Evolutionary conservation across 345 rosid genomes (phyloP), one percentile per base, ranked within the genome.

Genomic region (Bruguiera sexangula): DNA sequence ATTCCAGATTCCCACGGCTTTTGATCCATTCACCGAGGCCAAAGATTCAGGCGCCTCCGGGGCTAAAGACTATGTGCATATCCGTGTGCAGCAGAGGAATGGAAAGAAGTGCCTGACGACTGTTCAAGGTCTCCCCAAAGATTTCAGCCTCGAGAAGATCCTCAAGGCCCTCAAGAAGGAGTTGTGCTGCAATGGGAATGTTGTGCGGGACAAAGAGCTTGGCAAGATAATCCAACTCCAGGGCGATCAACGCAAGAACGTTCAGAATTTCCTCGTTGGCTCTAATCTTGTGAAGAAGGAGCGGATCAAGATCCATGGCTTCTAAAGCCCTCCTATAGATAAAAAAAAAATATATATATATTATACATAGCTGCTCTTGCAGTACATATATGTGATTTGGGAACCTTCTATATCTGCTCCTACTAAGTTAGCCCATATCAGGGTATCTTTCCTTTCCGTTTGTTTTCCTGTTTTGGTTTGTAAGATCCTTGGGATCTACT

Each of bases 21-120:
- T 81, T 60, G 96, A 92, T 68, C 96, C 98, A 2, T 87, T 92
- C 32, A 84, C 87, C 1, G 92, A 87, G 43, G 89, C 88, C 1
- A 72, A 71, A 48, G 86, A 86, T 10, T 64, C 85, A 2, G 86
- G 79, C 51, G 87, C 87, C 30, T 83, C 84, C 0, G 92, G 89
- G 9, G 63, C 66, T 13, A 53, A 58, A 15, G 71, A 50, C 53
- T 69, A 60, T 67, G 82, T 78, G 6, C 75, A 55, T 24, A 52
- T 78, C 15, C 68, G 82, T 18, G 70, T 78, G 27, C 75, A 74
- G 50, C 80, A 72, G 20, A 74, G 75, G 59, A 75, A 74, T 62
- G 78, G 78, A 63, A 74, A 74, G 70, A 79, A 74, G 50, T 66
- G 63, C 57, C 37, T 71, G 58, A 74, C 82, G 2, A 74, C 78